These are phyloP conservation scores for Phytopythium oedochilum DNA, from an alignment of 352 stramenopile species.

Conservation along the genomic window DNA sequence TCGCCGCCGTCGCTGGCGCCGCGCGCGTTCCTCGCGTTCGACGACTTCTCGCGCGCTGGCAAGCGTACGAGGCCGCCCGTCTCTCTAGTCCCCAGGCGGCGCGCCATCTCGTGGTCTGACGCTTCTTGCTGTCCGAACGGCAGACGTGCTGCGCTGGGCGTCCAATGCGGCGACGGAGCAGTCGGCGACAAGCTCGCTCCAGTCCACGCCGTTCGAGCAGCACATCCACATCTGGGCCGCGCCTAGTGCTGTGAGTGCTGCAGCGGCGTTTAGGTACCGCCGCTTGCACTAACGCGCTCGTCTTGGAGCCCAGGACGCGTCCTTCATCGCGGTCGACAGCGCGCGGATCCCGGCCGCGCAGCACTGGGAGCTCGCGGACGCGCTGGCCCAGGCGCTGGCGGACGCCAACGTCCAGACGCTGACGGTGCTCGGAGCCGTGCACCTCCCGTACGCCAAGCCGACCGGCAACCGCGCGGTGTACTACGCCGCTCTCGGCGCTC, in stretches of 20 bases:
- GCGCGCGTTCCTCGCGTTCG: slow-evolving; percentile 55
- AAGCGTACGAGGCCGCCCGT: slow-evolving; percentile 42
- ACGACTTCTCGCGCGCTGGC: slow-evolving; percentile 65
- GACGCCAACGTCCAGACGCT: slow-evolving; percentile 28
- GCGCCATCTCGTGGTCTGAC: not conserved
- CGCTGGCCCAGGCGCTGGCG: slow-evolving; percentile 33
- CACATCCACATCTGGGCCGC: slow-evolving; percentile 7
- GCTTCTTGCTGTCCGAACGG: not conserved
- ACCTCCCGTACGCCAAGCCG: slow-evolving; percentile 57
- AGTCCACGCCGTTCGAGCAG: slow-evolving; percentile 1
- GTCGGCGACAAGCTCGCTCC: not conserved
- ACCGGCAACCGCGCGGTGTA: slow-evolving; percentile 35
- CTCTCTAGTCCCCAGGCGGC: too few relatives aligned
- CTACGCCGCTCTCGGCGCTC: slow-evolving; percentile 20
- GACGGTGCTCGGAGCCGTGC: slow-evolving; percentile 41
- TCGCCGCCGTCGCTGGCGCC: slow-evolving; percentile 7
- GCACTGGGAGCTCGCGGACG: slow-evolving; percentile 42
- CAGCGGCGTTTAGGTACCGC: too few relatives aligned
- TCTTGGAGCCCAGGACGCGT: slow-evolving; percentile 16
- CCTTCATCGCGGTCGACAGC: slow-evolving; percentile 31
- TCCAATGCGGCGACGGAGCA: slow-evolving; percentile 11
- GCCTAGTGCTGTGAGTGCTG: not conserved
- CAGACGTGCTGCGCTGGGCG: slow-evolving; percentile 33
- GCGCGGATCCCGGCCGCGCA: slow-evolving; percentile 12
- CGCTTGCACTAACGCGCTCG: too few relatives aligned